phyloP scores from a whole-genome alignment of 2,329 filamentous ascomycete species.

The Parascedosporium putredinis region DNA sequence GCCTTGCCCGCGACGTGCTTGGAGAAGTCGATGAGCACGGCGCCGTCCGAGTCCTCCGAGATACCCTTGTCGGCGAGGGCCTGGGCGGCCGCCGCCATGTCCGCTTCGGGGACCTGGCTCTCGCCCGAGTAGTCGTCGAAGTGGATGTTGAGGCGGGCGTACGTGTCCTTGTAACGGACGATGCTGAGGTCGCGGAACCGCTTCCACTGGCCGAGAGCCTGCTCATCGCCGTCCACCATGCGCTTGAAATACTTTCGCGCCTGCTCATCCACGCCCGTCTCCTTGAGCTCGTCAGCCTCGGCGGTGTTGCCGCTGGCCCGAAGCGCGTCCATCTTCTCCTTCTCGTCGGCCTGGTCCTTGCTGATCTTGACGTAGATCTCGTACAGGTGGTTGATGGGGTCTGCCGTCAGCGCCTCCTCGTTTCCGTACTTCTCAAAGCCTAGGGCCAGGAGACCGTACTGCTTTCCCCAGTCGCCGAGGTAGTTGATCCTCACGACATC shows the following conservation, averaged over 20 bases:
- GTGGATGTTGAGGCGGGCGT: conserved; percentile 58
- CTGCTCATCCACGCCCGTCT: conserved; percentile 58
- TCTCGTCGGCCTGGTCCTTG: conserved; percentile 53
- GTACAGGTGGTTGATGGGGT: conserved; percentile 75
- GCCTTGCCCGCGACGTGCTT: conserved; percentile 56
- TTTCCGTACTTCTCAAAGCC: conserved; percentile 67
- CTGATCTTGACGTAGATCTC: conserved; percentile 76
- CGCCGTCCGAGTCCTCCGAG: conserved; percentile 60
- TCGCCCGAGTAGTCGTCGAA: conserved; percentile 69
- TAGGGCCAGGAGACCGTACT: conserved; percentile 62
- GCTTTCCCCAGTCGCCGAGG: conserved; percentile 73
- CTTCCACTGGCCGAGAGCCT: conserved; percentile 51
- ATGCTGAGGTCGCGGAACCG: conserved; percentile 59
- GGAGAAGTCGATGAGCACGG: conserved; percentile 61
- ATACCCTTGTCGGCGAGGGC: conserved; percentile 54
- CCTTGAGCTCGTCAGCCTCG: conserved; percentile 28
- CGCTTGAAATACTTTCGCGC: conserved; percentile 62
- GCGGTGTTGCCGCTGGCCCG: conserved; percentile 33
- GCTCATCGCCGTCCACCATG: conserved; percentile 57
- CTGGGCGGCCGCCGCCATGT: conserved; percentile 54
- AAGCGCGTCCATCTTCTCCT: conserved; percentile 50
- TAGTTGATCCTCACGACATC: conserved; percentile 68
- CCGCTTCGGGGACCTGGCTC: conserved; percentile 57
- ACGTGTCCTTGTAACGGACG: conserved; percentile 55
- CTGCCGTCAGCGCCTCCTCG: conserved; percentile 57